Evolutionary conservation across 495 filamentous ascomycete genomes (phyloP).

Genomic region (Penicillium canescens): DNA sequence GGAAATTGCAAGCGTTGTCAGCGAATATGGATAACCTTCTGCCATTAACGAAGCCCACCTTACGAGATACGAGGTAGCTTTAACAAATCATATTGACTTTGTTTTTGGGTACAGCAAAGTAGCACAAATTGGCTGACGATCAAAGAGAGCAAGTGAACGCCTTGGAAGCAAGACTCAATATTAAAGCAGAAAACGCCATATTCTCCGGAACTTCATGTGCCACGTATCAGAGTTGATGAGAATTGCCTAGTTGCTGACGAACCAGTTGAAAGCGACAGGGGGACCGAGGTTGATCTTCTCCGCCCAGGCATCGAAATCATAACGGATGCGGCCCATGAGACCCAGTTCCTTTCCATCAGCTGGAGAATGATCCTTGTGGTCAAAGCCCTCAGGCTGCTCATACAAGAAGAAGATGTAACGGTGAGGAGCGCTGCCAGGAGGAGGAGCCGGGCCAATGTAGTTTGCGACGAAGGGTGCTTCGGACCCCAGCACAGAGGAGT

Average conservation of each 20-base stretch:
- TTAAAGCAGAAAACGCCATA: not conserved
- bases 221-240: not conserved
- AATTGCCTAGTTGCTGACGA: slow-evolving; percentile 35
- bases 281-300: slow-evolving; percentile 46
- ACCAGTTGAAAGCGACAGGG: slow-evolving; percentile 56
- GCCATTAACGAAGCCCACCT: too few species aligned
- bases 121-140: not conserved
- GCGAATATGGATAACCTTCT: too few species aligned
- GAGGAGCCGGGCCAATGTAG: slow-evolving; percentile 53
- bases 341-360: slow-evolving; percentile 41
- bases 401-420: slow-evolving; percentile 60
- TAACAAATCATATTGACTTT: too few species aligned
- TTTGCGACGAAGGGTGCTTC: slow-evolving; percentile 38
- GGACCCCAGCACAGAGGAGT: slow-evolving; percentile 14
- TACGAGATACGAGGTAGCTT: too few species aligned
- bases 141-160: not conserved
- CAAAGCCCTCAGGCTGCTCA: slow-evolving; percentile 53
- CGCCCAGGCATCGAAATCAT: slow-evolving; percentile 50
- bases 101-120: not conserved
- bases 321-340: slow-evolving; percentile 45
- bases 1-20: too few species aligned
- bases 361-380: slow-evolving; percentile 43
- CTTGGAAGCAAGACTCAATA: not conserved
- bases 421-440: slow-evolving; percentile 50
- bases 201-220: too few species aligned